phyloP scores from a whole-genome alignment of 2,329 filamentous ascomycete species.

The Diaporthe humulicola region DNA sequence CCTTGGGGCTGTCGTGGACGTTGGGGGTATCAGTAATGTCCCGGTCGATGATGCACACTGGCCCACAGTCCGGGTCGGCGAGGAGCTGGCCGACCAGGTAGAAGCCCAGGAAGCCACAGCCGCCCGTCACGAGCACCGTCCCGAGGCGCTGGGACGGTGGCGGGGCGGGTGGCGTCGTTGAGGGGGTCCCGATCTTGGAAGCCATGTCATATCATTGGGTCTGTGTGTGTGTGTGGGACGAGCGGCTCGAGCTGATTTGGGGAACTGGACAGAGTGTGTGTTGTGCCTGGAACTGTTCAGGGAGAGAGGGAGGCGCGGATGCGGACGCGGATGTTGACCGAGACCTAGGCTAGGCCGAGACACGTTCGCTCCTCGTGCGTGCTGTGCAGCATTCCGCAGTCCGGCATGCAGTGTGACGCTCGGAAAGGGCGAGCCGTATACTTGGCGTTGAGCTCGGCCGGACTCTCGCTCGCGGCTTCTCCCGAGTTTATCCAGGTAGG shows the following conservation, averaged over 20 bases:
- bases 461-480: conserved; percentile 20
- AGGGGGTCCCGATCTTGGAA: background rate
- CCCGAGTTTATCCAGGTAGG: background rate
- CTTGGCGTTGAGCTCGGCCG: background rate
- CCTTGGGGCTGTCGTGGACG: conserved; percentile 41
- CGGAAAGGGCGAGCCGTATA: conserved; percentile 19
- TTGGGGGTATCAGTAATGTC: conserved; percentile 45
- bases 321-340: conserved; percentile 12
- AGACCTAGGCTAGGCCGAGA: conserved; percentile 13
- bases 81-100: conserved; percentile 48
- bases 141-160: conserved; percentile 34
- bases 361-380: conserved; percentile 27
- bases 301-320: background rate
- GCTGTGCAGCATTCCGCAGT: conserved; percentile 25
- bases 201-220: conserved; percentile 21
- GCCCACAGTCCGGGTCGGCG: conserved; percentile 40
- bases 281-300: background rate
- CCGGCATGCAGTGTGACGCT: conserved; percentile 18
- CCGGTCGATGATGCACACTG: conserved; percentile 49
- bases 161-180: background rate
- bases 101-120: conserved; percentile 51
- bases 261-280: background rate
- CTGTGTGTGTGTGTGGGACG: background rate
- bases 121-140: conserved; percentile 48
- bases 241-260: background rate